Evolutionary conservation across 495 filamentous ascomycete genomes (phyloP).

Genomic region (Penicillium bialowiezense): DNA sequence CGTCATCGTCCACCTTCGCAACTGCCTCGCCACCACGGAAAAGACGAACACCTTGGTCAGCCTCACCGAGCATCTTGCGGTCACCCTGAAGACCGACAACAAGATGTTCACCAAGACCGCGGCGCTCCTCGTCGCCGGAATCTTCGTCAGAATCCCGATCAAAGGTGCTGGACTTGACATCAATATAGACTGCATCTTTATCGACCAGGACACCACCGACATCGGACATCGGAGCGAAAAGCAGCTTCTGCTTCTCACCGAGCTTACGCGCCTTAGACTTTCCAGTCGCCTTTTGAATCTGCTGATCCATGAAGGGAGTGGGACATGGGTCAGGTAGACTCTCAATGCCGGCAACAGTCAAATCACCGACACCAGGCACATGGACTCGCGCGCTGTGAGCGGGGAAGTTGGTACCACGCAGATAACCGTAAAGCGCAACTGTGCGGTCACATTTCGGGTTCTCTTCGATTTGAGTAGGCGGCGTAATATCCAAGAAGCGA

Average conservation of each 20-base stretch:
- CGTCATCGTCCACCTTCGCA: conserved; percentile 54
- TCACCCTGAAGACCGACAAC: conserved; percentile 87
- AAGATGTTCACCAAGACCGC: conserved; percentile 88
- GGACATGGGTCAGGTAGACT: conserved; percentile 90
- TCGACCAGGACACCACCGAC: conserved; percentile 86
- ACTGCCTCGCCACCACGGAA: conserved; percentile 76
- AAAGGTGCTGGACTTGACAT: conserved; percentile 73
- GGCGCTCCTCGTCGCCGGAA: conserved; percentile 51
- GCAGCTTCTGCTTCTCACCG: conserved; percentile 91
- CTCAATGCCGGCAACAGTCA: conserved; percentile 80
- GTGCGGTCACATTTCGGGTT: conserved; percentile 86
- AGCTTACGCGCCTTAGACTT: conserved; percentile 72
- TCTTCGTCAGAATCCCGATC: conserved; percentile 61
- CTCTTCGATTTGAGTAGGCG: conserved; percentile 83
- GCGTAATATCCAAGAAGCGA: conserved; percentile 90
- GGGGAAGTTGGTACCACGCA: conserved; percentile 94
- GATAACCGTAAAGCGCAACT: conserved; percentile 87
- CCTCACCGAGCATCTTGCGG: conserved; percentile 76
- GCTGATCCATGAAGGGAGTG: conserved; percentile 86
- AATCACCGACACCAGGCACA: conserved; percentile 91
- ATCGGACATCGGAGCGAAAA: conserved; percentile 97
- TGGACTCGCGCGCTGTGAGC: conserved; percentile 84
- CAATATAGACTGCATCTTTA: conserved; percentile 78
- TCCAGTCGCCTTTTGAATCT: conserved; percentile 73
- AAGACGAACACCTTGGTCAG: conserved; percentile 73